A percentile compares a stretch with the other conserved stretches of the same genome.
phyloP scores from a whole-genome alignment of 192 early-diverging fungal species.

The Martensiomyces pterosporus region DNA sequence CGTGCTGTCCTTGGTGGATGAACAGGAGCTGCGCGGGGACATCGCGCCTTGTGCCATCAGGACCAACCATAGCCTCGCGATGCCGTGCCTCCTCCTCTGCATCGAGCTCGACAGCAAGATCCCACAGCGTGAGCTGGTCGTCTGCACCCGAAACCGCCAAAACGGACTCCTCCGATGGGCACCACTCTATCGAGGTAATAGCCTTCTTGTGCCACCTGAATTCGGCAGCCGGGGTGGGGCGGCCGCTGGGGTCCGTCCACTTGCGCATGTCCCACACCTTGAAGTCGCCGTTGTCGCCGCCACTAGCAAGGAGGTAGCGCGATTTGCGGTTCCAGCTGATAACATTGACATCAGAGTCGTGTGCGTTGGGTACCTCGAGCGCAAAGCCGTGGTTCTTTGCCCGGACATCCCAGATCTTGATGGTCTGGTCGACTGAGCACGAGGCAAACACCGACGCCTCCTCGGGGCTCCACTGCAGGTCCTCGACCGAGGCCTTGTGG shows the following conservation, averaged over 20 bases:
- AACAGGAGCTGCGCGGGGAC: slow-evolving; percentile 95
- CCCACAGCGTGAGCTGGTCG: slow-evolving; percentile 96
- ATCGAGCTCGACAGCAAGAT: slow-evolving; percentile 94
- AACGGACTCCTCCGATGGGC: slow-evolving; percentile 86
- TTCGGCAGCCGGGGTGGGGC: slow-evolving; percentile 73
- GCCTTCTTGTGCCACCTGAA: slow-evolving; percentile 93
- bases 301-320: slow-evolving; percentile 86
- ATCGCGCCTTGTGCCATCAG: slow-evolving; percentile 61
- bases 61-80: slow-evolving; percentile 50
- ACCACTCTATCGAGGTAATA: slow-evolving; percentile 97
- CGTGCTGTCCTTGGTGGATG: slow-evolving; percentile 87
- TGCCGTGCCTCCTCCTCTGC: slow-evolving; percentile 75
- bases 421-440: slow-evolving; percentile 84
- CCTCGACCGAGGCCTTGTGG: slow-evolving; percentile 86
- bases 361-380: slow-evolving; percentile 72
- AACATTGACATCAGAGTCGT: slow-evolving; percentile 90
- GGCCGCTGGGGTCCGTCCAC: slow-evolving; percentile 42
- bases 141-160: slow-evolving; percentile 89
- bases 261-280: slow-evolving; percentile 92
- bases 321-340: slow-evolving; percentile 91
- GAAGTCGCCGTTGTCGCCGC: slow-evolving; percentile 89
- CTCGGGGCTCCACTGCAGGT: slow-evolving; percentile 94
- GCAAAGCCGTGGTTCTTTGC: slow-evolving; percentile 64
- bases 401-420: slow-evolving; percentile 94
- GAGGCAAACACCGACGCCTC: slow-evolving; percentile 91